Conservation (phyloP, 2,329 filamentous ascomycete species). For the Helotiales sp. region DNA sequence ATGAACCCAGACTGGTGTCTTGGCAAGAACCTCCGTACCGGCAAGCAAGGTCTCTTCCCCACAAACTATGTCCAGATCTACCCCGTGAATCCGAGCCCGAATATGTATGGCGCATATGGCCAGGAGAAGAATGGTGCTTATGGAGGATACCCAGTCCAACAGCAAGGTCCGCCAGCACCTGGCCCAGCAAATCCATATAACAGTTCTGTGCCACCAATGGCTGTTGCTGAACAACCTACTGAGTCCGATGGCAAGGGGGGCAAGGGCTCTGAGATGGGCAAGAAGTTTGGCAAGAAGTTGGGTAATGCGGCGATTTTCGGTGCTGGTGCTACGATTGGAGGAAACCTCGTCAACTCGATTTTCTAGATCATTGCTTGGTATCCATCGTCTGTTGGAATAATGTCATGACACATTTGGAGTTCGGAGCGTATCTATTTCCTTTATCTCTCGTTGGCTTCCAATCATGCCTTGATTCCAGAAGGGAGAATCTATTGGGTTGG, state of each 20-base stretch:
- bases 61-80: constrained; percentile 76
- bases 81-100: constrained; percentile 24
- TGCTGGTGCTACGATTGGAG: constrained; percentile 86
- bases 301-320: constrained; percentile 85
- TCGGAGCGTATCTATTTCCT: too few relatives aligned
- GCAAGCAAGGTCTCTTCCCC: constrained; percentile 92
- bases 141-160: constrained; percentile 27
- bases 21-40: constrained; percentile 81
- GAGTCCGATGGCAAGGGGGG: constrained; percentile 41
- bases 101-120: constrained; percentile 35
- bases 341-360: constrained; percentile 87
- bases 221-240: constrained; percentile 58
- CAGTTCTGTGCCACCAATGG: constrained; percentile 71
- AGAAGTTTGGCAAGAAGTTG: constrained; percentile 96
- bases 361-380: constrained; percentile 55
- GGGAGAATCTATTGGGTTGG: too few relatives aligned
- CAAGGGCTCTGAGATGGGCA: constrained; percentile 65
- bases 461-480: too few relatives aligned
- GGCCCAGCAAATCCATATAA: constrained; percentile 63
- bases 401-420: too few relatives aligned
- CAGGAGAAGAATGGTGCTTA: constrained; percentile 13
- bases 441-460: too few relatives aligned
- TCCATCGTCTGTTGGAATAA: too few relatives aligned
- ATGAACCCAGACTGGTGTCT: constrained; percentile 99
- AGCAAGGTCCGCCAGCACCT: constrained; percentile 38